Evolutionary conservation across 2,329 filamentous ascomycete genomes (phyloP), one percentile per base, ranked within the genome.

Genomic region (Microdochium trichocladiopsis): DNA sequence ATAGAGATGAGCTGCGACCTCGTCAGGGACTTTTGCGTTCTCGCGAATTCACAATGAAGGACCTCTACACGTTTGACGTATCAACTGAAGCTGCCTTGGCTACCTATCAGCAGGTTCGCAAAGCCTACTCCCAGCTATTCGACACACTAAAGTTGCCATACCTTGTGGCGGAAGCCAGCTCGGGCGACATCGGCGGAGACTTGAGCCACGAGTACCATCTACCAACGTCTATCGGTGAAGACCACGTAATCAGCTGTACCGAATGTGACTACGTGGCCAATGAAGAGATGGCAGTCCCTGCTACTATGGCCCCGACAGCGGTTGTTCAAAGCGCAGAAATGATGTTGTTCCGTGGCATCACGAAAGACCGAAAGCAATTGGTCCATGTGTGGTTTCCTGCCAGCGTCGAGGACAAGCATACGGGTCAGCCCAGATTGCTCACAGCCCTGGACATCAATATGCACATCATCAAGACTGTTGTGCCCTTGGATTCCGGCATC

Each of bases 1-100:
- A 97, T 64, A 84, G 94, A 49, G 94, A 99, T 71, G 94, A 99
- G 69, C 80, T 87, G 52, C 81, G 94, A 24, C 94, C 94, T 21
- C 82, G 94, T 28, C 89, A 95, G 60, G 94, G 94, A 12, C 76
- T 99, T 2, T 75, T 99, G 9, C 84, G 94, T 10, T 88, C 90
- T 1, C 84, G 91, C 55, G 94, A 99, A 63, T 99, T 99, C 62
- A 72, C 90, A 60, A 99, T 99, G 94, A 99, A 99, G 69, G 94
- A 99, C 67, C 79, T 99, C 1, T 99, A 99, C 67, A 96, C 92
- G 0, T 99, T 99, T 63, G 94, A 99, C 63, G 72, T 78, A 33
- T 86, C 78, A 3, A 66, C 76, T 1, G 71, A 80, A 24, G 72
- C 80, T n/a, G 93, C 93, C 1, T 73, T 92, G n/a, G 71, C 80